Percentiles rank a stretch among this genome's conserved stretches.
phyloP scores from a whole-genome alignment of 257 asterid genomes.

The Jacaranda copaia region DNA sequence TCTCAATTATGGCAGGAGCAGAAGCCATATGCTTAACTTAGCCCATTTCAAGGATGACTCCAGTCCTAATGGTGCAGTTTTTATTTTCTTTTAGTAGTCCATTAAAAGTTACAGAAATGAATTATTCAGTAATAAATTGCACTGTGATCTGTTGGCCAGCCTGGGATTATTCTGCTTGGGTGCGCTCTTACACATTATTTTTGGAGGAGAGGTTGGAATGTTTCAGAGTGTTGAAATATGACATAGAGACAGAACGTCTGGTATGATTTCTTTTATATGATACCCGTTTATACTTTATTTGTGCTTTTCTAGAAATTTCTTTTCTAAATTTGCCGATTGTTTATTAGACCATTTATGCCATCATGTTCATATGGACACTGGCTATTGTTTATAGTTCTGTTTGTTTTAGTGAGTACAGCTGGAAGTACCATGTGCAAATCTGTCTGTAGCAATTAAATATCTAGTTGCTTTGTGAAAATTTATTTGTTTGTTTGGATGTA shows the following conservation, averaged over 20 bases:
- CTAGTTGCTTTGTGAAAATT: too few species aligned
- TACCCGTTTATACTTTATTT: background rate
- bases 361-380: too few species aligned
- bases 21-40: constrained; percentile 86
- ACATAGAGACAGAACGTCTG: constrained; percentile 77
- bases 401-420: too few species aligned
- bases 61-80: constrained; percentile 79
- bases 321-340: background rate
- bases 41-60: constrained; percentile 98
- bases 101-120: constrained; percentile 13
- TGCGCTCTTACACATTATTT: constrained; percentile 84
- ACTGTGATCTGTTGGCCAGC: constrained; percentile 57
- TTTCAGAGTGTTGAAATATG: constrained; percentile 83
- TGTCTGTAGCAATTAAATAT: too few species aligned
- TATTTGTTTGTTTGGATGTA: too few species aligned
- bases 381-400: too few species aligned
- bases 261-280: constrained; percentile 44
- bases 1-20: constrained; percentile 83
- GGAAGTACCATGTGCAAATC: too few species aligned
- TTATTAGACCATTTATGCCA: too few species aligned
- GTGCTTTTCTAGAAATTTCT: background rate
- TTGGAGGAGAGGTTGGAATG: constrained; percentile 99
- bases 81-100: constrained; percentile 18
- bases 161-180: constrained; percentile 99
- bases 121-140: constrained; percentile 28